Conservation (phyloP, 1,284 basidiomycete species). For the Coniferiporia weirii region DNA sequence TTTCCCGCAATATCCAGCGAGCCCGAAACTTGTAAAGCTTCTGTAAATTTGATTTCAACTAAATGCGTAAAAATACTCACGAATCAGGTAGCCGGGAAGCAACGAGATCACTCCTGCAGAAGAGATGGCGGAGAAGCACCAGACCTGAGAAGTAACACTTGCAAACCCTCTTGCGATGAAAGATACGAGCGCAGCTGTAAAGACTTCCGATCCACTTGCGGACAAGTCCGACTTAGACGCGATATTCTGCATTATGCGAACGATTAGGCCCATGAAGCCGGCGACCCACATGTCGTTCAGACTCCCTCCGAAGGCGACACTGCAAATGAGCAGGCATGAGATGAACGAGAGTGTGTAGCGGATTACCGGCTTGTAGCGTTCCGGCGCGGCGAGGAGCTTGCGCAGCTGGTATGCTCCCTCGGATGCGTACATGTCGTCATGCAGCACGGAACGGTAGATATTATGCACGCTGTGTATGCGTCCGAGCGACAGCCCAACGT, state of each 20-base stretch:
- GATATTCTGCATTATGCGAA: slow-evolving; percentile 67
- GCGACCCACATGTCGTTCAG: slow-evolving; percentile 79
- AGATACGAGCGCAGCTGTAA: slow-evolving; percentile 75
- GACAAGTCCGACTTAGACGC: slow-evolving; percentile 74
- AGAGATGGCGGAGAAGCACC: slow-evolving; percentile 86
- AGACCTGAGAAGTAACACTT: slow-evolving; percentile 65
- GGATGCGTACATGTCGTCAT: slow-evolving; percentile 63
- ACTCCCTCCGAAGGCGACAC: slow-evolving; percentile 78
- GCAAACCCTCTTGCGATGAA: slow-evolving; percentile 76
- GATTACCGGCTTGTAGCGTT: slow-evolving; percentile 55
- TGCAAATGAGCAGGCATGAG: slow-evolving; percentile 73
- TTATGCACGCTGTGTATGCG: slow-evolving; percentile 68
- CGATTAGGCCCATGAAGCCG: slow-evolving; percentile 59
- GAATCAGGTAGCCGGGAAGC: slow-evolving; percentile 76
- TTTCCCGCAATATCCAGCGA: slow-evolving; percentile 85
- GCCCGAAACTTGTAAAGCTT: slow-evolving; percentile 59
- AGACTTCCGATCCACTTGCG: slow-evolving; percentile 87
- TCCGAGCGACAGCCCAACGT: slow-evolving; percentile 68
- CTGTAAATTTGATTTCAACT: neutral
- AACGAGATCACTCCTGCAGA: slow-evolving; percentile 79
- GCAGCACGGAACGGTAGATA: slow-evolving; percentile 74
- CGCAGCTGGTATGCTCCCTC: slow-evolving; percentile 60
- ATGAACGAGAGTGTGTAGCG: slow-evolving; percentile 71
- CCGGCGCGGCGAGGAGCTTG: slow-evolving; percentile 52
- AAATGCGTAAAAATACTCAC: slow-evolving; percentile 39